Evolutionary conservation across 2,329 filamentous ascomycete species (phyloP), one percentile per base, ranked within the genome.

Genomic region (Alternaria arborescens): DNA sequence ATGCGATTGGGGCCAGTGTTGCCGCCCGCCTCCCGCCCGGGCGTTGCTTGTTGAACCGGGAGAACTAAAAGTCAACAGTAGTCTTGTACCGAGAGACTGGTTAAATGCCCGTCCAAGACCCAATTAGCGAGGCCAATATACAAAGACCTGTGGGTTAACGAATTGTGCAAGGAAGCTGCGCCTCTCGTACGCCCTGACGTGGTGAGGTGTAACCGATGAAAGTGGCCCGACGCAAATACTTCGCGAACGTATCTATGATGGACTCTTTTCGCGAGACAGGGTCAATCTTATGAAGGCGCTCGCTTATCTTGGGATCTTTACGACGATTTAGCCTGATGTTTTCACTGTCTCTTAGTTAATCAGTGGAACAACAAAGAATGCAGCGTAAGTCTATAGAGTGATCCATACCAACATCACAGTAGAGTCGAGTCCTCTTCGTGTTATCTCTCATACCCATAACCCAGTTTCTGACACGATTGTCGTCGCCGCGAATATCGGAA

Each of bases 1-100:
- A 32, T 36, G 46, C 20, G 46, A 36, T 50, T 16, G 46, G 46
- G 20, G 46, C 46, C 38, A 20, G 14, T 36, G 0, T 50, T 36
- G 46, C 12, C 46, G 46, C 46, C 20, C 32, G 46, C 46, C 46
- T 34, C 46, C 46, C 32, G 32, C 32, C 32, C 32, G 32, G 32
- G 32, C 32, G 30, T 50, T 50, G 46, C 30, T 36, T 50, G 46
- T 50, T 24, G 32, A 38, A 36, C 20, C 46, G 30, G 28, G 28
- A 48, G 44, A 40, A 40, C 38, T 18, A 20, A 18, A 5, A 22
- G 38, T 4, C n/a, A 14, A 36, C 34, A 50, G 26, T 4, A n/a
- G 22, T 50, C 18, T 32, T 20, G 30, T 50, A 36, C 46, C 46
- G 20, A 38, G 30, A 22, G 32, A 6, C 22, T 50, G 30, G 46